Evolutionary conservation across 1,139 yeast species (phyloP).

Genomic region (Taphrina deformans): DNA sequence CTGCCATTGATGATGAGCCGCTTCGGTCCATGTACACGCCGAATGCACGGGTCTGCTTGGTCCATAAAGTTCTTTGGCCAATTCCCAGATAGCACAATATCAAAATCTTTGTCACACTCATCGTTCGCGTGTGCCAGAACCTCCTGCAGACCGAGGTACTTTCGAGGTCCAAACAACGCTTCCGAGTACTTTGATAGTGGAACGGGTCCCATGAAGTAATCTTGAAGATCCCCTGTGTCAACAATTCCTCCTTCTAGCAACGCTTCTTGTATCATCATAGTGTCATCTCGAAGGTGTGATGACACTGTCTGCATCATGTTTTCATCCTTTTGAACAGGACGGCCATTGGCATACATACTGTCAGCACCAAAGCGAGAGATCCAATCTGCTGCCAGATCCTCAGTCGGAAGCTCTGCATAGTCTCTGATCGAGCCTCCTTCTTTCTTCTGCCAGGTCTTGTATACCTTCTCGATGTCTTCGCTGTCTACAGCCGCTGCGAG

Average conservation of each 20-base stretch:
- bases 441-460: conserved; percentile 40
- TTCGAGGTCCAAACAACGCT: conserved; percentile 28
- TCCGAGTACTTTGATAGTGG: conserved; percentile 10
- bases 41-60: conserved; percentile 4
- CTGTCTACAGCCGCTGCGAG: conserved; percentile 10
- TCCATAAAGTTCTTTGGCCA: conserved; percentile 15
- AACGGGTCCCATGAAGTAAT: conserved; percentile 34
- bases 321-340: conserved; percentile 48
- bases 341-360: conserved; percentile 70
- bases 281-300: conserved; percentile 44
- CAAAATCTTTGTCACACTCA: conserved; percentile 4
- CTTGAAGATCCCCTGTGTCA: conserved; percentile 40
- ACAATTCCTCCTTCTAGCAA: conserved; percentile 40
- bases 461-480: background rate
- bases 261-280: conserved; percentile 41
- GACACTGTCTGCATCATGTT: conserved; percentile 50
- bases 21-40: conserved; percentile 9
- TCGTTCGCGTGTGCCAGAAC: background rate
- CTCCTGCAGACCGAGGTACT: conserved; percentile 2
- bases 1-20: conserved; percentile 26
- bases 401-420: background rate
- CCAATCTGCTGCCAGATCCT: conserved; percentile 4
- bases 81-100: conserved; percentile 20
- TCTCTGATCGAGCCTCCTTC: conserved; percentile 30
- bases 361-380: conserved; percentile 45